Conservation (phyloP, 441 rosid species). For the Mallotus japonicus region DNA sequence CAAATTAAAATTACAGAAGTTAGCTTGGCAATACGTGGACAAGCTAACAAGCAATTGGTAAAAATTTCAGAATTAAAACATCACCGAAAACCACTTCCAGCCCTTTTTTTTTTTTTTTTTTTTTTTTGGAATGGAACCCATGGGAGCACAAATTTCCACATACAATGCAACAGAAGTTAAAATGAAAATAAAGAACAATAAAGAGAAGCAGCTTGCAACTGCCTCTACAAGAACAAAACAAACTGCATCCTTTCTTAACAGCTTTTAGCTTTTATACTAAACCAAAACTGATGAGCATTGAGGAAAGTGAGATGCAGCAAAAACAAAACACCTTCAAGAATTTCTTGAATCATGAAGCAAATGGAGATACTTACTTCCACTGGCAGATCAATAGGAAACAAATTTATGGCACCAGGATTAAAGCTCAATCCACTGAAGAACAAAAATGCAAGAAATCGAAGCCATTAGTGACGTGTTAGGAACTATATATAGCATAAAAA, state of each 20-base stretch:
- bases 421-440: slow-evolving; percentile 59
- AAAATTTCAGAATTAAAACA: background rate
- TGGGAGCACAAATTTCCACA: background rate
- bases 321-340: background rate
- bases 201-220: background rate
- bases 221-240: background rate
- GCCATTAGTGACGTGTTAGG: slow-evolving; percentile 10
- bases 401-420: slow-evolving; percentile 52
- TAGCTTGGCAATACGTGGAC: background rate
- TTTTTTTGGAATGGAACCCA: background rate
- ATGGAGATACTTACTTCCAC: slow-evolving; percentile 49
- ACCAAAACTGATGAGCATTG: background rate
- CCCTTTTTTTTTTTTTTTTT: background rate
- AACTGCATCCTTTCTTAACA: too few species aligned
- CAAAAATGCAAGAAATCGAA: slow-evolving; percentile 15
- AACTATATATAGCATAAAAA: background rate
- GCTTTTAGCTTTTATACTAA: background rate
- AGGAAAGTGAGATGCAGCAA: background rate
- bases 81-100: background rate
- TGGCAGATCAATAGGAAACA: slow-evolving; percentile 57
- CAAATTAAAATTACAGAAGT: background rate
- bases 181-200: background rate
- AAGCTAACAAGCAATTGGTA: background rate
- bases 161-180: background rate
- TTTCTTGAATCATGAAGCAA: background rate